Percentiles rank a stretch among this genome's conserved stretches.
These are phyloP conservation scores for Forsythia viridissima DNA, from an alignment of 257 asterid genomes.

Conservation along the genomic window DNA sequence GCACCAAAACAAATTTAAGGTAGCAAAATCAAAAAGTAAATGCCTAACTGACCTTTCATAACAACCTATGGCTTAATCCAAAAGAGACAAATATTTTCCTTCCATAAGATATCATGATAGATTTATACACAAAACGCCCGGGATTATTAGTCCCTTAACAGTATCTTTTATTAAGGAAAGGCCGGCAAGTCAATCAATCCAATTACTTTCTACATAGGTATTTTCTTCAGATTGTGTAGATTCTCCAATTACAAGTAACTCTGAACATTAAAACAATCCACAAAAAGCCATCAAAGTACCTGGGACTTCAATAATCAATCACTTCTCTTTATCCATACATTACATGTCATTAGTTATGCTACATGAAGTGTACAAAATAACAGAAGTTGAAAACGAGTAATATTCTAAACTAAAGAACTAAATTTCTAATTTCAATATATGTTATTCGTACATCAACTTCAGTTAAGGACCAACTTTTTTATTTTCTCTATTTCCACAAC, in stretches of 20 bases:
- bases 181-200: slow-evolving; percentile 13
- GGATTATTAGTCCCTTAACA: neutral
- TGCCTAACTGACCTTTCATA: neutral
- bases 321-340: neutral
- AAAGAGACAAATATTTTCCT: slow-evolving; percentile 7
- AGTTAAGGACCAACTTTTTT: neutral
- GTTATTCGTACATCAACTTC: slow-evolving; percentile 6
- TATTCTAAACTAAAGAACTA: neutral
- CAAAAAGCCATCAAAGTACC: neutral
- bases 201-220: slow-evolving; percentile 3
- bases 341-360: neutral
- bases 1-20: slow-evolving; percentile 3
- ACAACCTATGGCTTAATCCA: neutral
- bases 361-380: slow-evolving; percentile 3
- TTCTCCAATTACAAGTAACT: slow-evolving; percentile 6
- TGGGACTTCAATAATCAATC: neutral
- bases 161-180: slow-evolving; percentile 7
- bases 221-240: neutral
- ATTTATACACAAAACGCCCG: neutral
- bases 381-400: slow-evolving; percentile 16
- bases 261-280: slow-evolving; percentile 4
- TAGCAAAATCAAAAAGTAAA: slow-evolving; percentile 1
- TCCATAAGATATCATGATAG: slow-evolving; percentile 7
- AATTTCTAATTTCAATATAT: neutral
- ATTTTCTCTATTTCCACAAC: slow-evolving; percentile 7